Conservation (phyloP, 371 early-diverging fungal species). For the Rhizomucor pusillus region DNA sequence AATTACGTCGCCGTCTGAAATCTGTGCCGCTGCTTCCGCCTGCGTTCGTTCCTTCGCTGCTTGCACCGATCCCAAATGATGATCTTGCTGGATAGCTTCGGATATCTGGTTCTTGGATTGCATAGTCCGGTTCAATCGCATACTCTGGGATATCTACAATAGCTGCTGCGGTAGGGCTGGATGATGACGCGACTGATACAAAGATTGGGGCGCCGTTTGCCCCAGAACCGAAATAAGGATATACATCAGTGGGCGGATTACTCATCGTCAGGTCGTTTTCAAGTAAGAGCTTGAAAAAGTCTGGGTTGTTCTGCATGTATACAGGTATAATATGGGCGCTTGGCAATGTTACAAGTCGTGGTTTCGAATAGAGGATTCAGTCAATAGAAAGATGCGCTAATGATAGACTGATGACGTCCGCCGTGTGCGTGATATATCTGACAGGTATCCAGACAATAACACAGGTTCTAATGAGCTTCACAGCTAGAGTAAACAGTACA, state of each 20-base stretch:
- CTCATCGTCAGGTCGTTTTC: background rate
- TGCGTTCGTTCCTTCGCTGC: background rate
- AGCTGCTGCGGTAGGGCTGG: no score
- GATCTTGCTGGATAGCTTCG: background rate
- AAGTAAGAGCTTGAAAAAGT: background rate
- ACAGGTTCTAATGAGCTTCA: no score
- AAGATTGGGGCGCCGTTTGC: no score
- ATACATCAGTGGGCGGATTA: background rate
- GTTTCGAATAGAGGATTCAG: no score
- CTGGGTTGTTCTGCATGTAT: conserved; percentile 6
- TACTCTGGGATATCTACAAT: background rate
- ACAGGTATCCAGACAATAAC: no score
- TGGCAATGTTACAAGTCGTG: no score
- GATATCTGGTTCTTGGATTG: background rate
- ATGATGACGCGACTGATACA: no score
- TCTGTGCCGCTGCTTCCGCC: conserved; percentile 28
- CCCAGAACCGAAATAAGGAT: background rate
- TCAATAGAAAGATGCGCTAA: no score
- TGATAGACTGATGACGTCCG: no score
- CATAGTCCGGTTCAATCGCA: background rate
- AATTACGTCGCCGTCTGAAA: conserved; percentile 52
- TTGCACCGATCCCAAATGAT: background rate
- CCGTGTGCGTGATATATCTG: no score
- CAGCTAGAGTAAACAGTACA: no score
- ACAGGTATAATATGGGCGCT: no score